Percentiles rank a stretch among this genome's conserved stretches.
Evolutionary conservation across 139 green algal species (phyloP).

Genomic region (Deuterostichococcus epilithicus): DNA sequence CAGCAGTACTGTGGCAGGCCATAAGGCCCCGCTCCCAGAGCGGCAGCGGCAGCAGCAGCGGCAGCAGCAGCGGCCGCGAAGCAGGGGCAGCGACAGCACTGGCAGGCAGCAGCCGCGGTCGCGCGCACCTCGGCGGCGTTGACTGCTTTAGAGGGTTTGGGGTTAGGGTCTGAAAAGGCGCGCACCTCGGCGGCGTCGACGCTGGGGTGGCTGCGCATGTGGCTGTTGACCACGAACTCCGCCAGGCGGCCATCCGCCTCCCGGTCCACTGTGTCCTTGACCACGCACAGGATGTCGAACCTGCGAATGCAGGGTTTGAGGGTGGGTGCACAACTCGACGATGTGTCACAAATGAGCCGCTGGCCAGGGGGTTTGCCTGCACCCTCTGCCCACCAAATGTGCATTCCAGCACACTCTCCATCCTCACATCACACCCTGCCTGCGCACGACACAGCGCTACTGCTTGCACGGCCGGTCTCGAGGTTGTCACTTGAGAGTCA

Average conservation of each 20-base stretch:
- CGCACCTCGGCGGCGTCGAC: slow-evolving; percentile 7
- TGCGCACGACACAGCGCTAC: neutral
- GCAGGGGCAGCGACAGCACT: neutral
- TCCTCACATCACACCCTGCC: neutral
- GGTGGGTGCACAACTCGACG: neutral
- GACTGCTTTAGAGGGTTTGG: no score
- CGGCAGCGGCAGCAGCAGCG: no score
- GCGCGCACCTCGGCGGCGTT: neutral
- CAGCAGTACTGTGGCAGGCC: no score
- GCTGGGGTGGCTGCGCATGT: slow-evolving; percentile 77
- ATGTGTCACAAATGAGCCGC: no score
- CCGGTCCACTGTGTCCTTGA: slow-evolving; percentile 94
- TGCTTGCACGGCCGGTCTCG: neutral
- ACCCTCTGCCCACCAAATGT: neutral
- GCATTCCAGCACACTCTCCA: neutral
- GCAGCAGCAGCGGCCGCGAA: no score
- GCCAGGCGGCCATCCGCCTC: slow-evolving; percentile 87
- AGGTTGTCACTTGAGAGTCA: neutral
- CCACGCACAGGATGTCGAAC: slow-evolving; percentile 95
- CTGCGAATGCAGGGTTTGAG: slow-evolving; percentile 33
- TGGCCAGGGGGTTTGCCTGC: neutral
- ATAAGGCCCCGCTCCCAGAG: no score
- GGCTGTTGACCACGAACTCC: slow-evolving; percentile 87
- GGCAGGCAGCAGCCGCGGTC: neutral
- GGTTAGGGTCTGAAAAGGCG: neutral